A percentile compares a stretch with the other conserved stretches of the same genome.
Conservation (phyloP, 768 basidiomycete species). For the Serendipita indica region DNA sequence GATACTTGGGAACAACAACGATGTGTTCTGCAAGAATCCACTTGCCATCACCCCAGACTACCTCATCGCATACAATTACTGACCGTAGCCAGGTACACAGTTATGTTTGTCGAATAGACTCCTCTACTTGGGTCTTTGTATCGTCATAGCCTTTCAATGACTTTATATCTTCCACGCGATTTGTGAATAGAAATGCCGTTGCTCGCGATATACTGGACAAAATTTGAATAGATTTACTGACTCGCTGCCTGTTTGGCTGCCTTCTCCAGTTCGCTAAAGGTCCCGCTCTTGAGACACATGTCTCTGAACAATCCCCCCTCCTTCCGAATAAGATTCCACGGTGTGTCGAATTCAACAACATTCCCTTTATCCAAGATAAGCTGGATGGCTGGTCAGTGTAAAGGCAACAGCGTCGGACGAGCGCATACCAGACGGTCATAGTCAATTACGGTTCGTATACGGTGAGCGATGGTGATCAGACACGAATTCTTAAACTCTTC, state of each 20-base stretch:
- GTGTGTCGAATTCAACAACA: slow-evolving; percentile 37
- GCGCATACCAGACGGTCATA: slow-evolving; percentile 54
- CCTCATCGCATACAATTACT: background rate
- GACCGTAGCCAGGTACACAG: no score
- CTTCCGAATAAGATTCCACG: slow-evolving; percentile 32
- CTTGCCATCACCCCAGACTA: slow-evolving; percentile 2
- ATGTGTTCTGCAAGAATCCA: background rate
- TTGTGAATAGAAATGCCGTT: background rate
- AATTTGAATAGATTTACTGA: no score
- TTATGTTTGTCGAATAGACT: background rate
- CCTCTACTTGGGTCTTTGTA: background rate
- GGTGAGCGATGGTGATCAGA: slow-evolving; percentile 44
- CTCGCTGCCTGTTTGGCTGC: slow-evolving; percentile 29
- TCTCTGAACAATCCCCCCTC: slow-evolving; percentile 42
- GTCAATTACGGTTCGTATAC: slow-evolving; percentile 64
- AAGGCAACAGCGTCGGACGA: slow-evolving; percentile 26
- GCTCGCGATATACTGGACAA: background rate
- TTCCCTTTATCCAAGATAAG: slow-evolving; percentile 25
- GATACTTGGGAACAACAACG: background rate
- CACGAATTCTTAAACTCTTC: slow-evolving; percentile 10
- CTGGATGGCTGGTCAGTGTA: slow-evolving; percentile 14
- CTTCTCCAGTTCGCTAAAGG: slow-evolving; percentile 43
- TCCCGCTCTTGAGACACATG: slow-evolving; percentile 61
- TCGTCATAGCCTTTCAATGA: background rate
- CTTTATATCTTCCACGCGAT: background rate